phyloP scores from a whole-genome alignment of 108 stramenopile genomes.

The Epithemia pelagica region DNA sequence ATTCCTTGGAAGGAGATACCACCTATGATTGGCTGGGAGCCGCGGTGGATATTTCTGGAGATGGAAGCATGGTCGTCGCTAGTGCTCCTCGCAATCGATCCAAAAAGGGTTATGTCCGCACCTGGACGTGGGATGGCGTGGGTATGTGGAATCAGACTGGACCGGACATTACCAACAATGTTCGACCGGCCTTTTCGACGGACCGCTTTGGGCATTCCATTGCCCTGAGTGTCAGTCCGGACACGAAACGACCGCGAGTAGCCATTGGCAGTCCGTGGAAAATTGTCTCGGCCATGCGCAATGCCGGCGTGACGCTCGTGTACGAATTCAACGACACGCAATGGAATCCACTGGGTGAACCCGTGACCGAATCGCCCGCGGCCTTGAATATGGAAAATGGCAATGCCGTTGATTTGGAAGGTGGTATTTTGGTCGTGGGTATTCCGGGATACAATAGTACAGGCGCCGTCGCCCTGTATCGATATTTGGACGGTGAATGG shows the following conservation, averaged over 20 bases:
- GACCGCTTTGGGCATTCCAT: slow-evolving; percentile 38
- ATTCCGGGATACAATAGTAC: slow-evolving; percentile 14
- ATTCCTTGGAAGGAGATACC: slow-evolving; percentile 15
- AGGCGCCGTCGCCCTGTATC: slow-evolving; percentile 3
- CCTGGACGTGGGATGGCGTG: slow-evolving; percentile 16
- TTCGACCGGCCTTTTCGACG: slow-evolving; percentile 14
- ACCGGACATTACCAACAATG: slow-evolving; percentile 21
- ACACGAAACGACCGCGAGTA: slow-evolving; percentile 13
- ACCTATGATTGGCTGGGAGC: slow-evolving; percentile 43
- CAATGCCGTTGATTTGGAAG: slow-evolving; percentile 16
- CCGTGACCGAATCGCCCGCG: background rate
- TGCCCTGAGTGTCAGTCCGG: slow-evolving; percentile 2
- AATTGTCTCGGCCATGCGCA: background rate
- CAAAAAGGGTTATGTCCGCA: slow-evolving; percentile 52
- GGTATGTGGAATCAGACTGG: slow-evolving; percentile 4
- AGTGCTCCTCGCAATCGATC: slow-evolving; percentile 44
- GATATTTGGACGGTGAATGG: background rate
- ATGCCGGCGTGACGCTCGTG: slow-evolving; percentile 28
- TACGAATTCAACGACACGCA: slow-evolving; percentile 21
- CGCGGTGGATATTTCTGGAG: slow-evolving; percentile 28
- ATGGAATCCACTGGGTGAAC: slow-evolving; percentile 20
- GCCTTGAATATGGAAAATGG: slow-evolving; percentile 9
- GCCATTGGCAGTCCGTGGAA: slow-evolving; percentile 46
- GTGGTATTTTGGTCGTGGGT: slow-evolving; percentile 20
- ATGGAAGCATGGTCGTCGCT: slow-evolving; percentile 31